Base-by-base conservation (phyloP, 208 protist genomes). In the Kentomonas sorsogonicus region DNA sequence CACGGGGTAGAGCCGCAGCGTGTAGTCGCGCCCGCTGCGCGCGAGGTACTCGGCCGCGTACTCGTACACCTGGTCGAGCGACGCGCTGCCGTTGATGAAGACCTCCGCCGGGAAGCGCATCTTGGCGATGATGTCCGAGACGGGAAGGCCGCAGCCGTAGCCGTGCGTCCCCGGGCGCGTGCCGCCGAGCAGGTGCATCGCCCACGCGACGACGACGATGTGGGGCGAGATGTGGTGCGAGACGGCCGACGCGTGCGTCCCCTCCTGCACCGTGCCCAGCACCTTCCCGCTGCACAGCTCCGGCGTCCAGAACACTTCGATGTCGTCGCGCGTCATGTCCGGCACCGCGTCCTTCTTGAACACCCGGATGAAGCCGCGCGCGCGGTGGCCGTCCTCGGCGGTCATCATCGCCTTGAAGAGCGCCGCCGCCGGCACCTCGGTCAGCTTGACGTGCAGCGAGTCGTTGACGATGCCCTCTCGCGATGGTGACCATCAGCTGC, bases 341-440 rank as follows among this genome's bases (percentile, higher is more conserved):
- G 77, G 66, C 23, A 76, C 63, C 29, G 58, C 70, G 43, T 88
- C 75, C 54, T 77, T 83, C 29, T 76, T 71, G 55, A 86, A 86
- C 38, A 93, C 53, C 39, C 74, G 79, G 58, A 93, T 80, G 60
- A 86, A 93, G 38, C 86, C 86, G 58, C 80, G 77, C 22, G 83
- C 74, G 29, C 86, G 82, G 54, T 79, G 78, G 31, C 74, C 77
- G 30, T 86, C 75, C 58, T 85, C 72, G 15, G 74, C 68, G 9
- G 65, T 69, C 64, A 83, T 80, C 79, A 93, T 90, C 26, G 83
- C 83, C 69, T 89, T 89, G 69, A 90, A 93, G 33, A 93, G 78
- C 31, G 79, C 77, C 27, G 79, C 77, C 20, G 70, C 74, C 20
- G 86, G 73, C 45, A 93, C 83, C 57, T 93, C 86, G 50, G 74